A percentile compares a stretch with the other conserved stretches of the same genome.
These are phyloP conservation scores for Candida maris DNA, from an alignment of 805 yeast species.

Conservation along the genomic window DNA sequence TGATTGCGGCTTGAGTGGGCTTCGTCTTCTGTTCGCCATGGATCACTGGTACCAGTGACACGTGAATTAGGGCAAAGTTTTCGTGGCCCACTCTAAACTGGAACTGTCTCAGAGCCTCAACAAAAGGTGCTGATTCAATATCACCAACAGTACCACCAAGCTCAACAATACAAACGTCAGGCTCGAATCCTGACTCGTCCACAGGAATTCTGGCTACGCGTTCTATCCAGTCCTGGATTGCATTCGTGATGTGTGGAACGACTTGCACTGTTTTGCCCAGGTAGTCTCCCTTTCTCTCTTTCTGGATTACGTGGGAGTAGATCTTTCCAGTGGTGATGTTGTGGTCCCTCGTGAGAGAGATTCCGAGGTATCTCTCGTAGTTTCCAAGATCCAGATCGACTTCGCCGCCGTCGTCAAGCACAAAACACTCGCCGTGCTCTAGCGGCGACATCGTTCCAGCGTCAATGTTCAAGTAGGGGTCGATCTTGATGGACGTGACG, in stretches of 20 bases:
- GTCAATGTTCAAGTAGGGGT: constrained; percentile 98
- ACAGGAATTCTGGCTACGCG: constrained; percentile 89
- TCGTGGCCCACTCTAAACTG: constrained; percentile 95
- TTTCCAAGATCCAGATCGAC: constrained; percentile 97
- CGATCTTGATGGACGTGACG: constrained; percentile 96
- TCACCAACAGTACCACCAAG: constrained; percentile 99
- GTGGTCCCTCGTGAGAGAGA: constrained; percentile 89
- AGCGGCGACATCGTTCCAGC: constrained; percentile 99
- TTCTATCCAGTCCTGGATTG: constrained; percentile 98
- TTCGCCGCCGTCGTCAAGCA: constrained; percentile 97
- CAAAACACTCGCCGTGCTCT: constrained; percentile 99
- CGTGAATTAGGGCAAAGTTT: constrained; percentile 94
- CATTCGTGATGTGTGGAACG: constrained; percentile 96
- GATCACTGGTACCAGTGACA: constrained; percentile 94
- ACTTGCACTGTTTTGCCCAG: constrained; percentile 99
- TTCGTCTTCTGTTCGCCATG: constrained; percentile 99
- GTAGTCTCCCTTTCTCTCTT: constrained; percentile 95
- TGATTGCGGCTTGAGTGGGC: constrained; percentile 99
- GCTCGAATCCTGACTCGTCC: constrained; percentile 80
- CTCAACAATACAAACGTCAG: constrained; percentile 95
- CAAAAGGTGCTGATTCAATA: constrained; percentile 97
- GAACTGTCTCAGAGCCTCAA: constrained; percentile 97
- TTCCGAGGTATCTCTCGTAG: constrained; percentile 93
- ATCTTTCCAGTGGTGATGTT: constrained; percentile 98
- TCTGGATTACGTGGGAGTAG: constrained; percentile 88